Conservation (phyloP, 352 stramenopile species). For the Pythium graminicola region DNA sequence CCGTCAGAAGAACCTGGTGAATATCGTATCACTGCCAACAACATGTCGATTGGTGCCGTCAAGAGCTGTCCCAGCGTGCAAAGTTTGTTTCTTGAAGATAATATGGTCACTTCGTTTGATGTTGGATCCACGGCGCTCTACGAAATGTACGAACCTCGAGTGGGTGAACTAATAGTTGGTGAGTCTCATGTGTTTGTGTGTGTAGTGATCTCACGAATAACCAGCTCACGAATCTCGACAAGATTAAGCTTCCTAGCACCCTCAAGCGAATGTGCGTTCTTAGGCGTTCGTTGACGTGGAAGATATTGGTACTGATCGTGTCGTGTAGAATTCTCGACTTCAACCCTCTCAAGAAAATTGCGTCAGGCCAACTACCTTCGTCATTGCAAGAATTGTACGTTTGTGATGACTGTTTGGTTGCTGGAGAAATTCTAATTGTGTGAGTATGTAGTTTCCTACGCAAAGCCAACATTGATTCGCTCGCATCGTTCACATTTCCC, state of each 20-base stretch:
- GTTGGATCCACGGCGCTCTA: slow-evolving; percentile 26
- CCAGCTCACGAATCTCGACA: slow-evolving; percentile 22
- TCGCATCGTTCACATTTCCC: slow-evolving; percentile 20
- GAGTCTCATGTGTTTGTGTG: neutral
- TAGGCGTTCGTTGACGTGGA: neutral
- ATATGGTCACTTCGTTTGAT: slow-evolving; percentile 37
- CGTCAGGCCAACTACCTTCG: slow-evolving; percentile 1
- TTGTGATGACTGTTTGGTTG: no score
- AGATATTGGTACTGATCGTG: neutral
- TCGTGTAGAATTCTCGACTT: slow-evolving; percentile 11
- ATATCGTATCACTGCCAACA: slow-evolving; percentile 1
- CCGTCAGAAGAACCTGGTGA: slow-evolving; percentile 6
- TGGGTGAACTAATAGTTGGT: neutral
- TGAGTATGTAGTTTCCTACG: slow-evolving; percentile 13
- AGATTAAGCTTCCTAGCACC: slow-evolving; percentile 23
- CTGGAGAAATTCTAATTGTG: no score
- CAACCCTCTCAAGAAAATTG: slow-evolving; percentile 6
- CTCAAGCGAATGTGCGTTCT: slow-evolving; percentile 24
- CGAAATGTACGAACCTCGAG: slow-evolving; percentile 28
- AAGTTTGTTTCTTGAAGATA: slow-evolving; percentile 18
- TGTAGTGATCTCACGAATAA: slow-evolving; percentile 32
- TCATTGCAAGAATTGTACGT: slow-evolving; percentile 9
- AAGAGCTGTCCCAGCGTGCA: slow-evolving; percentile 10
- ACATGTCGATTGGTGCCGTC: slow-evolving; percentile 11
- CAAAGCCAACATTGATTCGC: slow-evolving; percentile 12